A percentile compares a stretch with the other conserved stretches of the same genome.
phyloP scores from a whole-genome alignment of 352 stramenopile species.

The Globisporangium recalcitrans region DNA sequence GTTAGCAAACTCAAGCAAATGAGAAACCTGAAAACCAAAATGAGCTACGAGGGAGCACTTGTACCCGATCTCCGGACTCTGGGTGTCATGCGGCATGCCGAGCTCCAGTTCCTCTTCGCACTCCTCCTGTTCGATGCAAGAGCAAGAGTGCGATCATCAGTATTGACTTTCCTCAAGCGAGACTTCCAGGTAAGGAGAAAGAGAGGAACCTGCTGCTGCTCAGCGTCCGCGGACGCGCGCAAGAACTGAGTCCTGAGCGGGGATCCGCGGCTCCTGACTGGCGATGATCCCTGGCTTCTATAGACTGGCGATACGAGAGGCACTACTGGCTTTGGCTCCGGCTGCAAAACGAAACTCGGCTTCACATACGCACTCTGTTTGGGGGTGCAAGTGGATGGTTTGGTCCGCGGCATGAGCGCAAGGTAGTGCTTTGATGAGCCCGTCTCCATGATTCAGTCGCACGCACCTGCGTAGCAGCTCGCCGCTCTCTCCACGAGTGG shows the following conservation, averaged over 20 bases:
- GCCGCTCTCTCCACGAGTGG: slow-evolving; percentile 20
- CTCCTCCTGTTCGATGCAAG: not conserved
- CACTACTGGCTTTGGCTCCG: slow-evolving; percentile 11
- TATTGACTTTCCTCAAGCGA: not conserved
- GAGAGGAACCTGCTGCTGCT: slow-evolving; percentile 1
- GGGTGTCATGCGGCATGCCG: not conserved
- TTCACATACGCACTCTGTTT: slow-evolving; percentile 27
- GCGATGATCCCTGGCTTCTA: not conserved
- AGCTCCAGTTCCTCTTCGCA: slow-evolving; percentile 10
- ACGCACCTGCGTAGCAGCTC: slow-evolving; percentile 13
- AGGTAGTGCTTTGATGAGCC: not conserved
- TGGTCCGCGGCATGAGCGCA: not conserved
- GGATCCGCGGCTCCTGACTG: not conserved
- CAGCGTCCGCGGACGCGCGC: not conserved
- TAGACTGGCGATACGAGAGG: slow-evolving; percentile 1
- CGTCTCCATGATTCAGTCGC: too few species aligned
- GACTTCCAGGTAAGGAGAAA: not conserved
- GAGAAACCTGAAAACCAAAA: not conserved
- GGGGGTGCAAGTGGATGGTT: too few species aligned
- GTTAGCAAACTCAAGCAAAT: not conserved
- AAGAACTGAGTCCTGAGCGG: not conserved
- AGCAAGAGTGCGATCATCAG: not conserved
- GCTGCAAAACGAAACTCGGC: slow-evolving; percentile 29
- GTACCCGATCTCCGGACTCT: slow-evolving; percentile 8
- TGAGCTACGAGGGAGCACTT: not conserved